These are phyloP conservation scores for Xylaria sp. DNA, from an alignment of 2,329 filamentous ascomycete species.

Conservation along the genomic window DNA sequence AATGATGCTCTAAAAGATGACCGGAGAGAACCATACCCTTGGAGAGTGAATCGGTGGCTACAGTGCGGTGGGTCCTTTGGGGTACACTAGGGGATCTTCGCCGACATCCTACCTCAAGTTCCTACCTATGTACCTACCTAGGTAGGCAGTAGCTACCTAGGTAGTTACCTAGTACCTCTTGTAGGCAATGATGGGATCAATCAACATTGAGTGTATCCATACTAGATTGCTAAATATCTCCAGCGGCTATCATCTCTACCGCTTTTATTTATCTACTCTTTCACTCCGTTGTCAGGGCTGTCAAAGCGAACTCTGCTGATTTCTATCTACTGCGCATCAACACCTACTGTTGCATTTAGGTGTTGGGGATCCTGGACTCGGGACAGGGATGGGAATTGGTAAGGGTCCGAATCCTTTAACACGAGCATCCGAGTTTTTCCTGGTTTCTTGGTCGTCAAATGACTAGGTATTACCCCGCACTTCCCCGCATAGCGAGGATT, in stretches of 20 bases:
- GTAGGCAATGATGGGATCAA: too few relatives aligned
- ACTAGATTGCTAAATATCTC: not conserved
- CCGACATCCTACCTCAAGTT: too few relatives aligned
- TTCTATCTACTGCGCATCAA: not conserved
- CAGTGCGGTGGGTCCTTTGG: too few relatives aligned
- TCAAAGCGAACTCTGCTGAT: not conserved
- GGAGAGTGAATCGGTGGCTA: too few relatives aligned
- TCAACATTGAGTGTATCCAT: too few relatives aligned
- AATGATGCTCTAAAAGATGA: too few relatives aligned
- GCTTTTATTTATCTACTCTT: not conserved
- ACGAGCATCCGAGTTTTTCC: not conserved
- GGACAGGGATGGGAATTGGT: not conserved
- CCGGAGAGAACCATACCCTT: too few relatives aligned
- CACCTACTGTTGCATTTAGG: not conserved
- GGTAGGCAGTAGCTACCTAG: too few relatives aligned
- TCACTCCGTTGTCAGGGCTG: not conserved
- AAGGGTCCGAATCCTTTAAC: not conserved
- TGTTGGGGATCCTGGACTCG: not conserved
- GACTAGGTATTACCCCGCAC: conserved; percentile 20
- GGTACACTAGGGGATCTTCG: too few relatives aligned
- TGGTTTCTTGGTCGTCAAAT: not conserved
- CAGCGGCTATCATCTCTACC: not conserved
- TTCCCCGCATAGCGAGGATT: conserved; percentile 19
- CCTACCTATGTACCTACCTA: too few relatives aligned
- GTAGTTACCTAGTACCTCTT: too few relatives aligned